phyloP scores from a whole-genome alignment of 1,284 basidiomycete genomes.

The Ustilago esculenta region DNA sequence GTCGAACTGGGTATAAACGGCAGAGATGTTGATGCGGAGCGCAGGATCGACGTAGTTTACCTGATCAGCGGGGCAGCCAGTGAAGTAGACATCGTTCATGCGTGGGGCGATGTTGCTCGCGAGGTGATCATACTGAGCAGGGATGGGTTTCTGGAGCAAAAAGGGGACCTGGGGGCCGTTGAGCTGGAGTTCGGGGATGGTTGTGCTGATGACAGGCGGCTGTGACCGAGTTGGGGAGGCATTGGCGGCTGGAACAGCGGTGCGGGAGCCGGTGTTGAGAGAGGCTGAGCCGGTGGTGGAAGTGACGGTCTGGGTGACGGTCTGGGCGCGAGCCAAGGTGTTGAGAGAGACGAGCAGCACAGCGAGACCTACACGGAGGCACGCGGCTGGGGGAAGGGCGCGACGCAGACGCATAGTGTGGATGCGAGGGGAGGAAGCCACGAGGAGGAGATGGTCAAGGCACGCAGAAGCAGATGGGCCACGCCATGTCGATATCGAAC shows the following conservation, averaged over 20 bases:
- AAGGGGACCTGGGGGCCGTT: constrained; percentile 43
- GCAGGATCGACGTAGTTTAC: constrained; percentile 42
- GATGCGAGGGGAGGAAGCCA: too few relatives aligned
- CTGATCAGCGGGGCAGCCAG: constrained; percentile 42
- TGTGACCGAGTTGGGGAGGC: constrained; percentile 13
- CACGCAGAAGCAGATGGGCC: too few relatives aligned
- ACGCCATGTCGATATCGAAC: too few relatives aligned
- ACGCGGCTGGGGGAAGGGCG: constrained; percentile 12
- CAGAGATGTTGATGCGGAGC: constrained; percentile 60
- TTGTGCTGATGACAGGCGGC: constrained; percentile 33
- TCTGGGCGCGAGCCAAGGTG: constrained; percentile 16
- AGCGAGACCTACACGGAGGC: neutral
- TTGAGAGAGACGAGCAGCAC: neutral
- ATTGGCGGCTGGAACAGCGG: constrained; percentile 3
- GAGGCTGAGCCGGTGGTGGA: constrained; percentile 41
- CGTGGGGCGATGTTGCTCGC: constrained; percentile 18
- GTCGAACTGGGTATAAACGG: constrained; percentile 61
- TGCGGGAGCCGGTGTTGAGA: constrained; percentile 33
- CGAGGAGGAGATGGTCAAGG: too few relatives aligned
- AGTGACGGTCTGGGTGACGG: constrained; percentile 29
- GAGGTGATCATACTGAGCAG: constrained; percentile 22
- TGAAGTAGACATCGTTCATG: constrained; percentile 52
- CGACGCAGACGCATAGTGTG: too few relatives aligned
- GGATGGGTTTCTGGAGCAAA: constrained; percentile 42
- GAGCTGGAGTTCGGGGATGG: constrained; percentile 42